Conservation (phyloP, 306 rosid genomes). For the Ziziphus jujuba region DNA sequence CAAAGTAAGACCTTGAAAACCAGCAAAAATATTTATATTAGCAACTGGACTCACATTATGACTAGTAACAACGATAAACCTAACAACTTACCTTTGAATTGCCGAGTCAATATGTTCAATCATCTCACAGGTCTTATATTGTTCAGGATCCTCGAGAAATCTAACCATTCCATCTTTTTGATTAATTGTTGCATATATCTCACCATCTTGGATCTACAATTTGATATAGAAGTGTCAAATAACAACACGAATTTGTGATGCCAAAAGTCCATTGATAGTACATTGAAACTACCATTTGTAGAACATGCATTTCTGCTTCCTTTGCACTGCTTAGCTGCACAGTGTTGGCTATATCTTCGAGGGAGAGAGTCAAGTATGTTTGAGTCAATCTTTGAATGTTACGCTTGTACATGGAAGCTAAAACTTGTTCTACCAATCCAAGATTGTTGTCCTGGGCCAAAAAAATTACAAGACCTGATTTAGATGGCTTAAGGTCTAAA, state of each 20-base stretch:
- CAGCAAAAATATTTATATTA: not conserved
- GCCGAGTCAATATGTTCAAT: constrained; percentile 72
- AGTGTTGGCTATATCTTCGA: constrained; percentile 78
- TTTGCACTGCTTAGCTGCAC: constrained; percentile 69
- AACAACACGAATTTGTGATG: not conserved
- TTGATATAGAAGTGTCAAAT: constrained; percentile 12
- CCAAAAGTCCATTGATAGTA: not conserved
- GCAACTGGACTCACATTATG: not conserved
- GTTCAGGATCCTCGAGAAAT: constrained; percentile 89
- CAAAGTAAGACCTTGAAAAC: not conserved
- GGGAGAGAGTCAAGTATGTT: constrained; percentile 85
- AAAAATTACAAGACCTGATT: not conserved
- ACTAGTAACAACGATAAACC: not conserved
- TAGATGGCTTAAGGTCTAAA: constrained; percentile 1
- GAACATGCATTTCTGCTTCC: constrained; percentile 93
- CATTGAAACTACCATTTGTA: constrained; percentile 66
- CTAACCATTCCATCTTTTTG: constrained; percentile 94
- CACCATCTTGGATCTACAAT: constrained; percentile 76
- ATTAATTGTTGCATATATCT: constrained; percentile 76
- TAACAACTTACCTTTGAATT: constrained; percentile 56
- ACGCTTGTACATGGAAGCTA: constrained; percentile 70
- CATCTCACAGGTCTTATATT: constrained; percentile 76
- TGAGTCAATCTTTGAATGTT: constrained; percentile 89
- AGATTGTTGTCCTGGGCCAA: constrained; percentile 75
- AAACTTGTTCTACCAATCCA: constrained; percentile 76